A percentile compares a stretch with the other conserved stretches of the same genome.
Conservation (phyloP, 495 filamentous ascomycete genomes). For the Parathielavia hyrcaniae region DNA sequence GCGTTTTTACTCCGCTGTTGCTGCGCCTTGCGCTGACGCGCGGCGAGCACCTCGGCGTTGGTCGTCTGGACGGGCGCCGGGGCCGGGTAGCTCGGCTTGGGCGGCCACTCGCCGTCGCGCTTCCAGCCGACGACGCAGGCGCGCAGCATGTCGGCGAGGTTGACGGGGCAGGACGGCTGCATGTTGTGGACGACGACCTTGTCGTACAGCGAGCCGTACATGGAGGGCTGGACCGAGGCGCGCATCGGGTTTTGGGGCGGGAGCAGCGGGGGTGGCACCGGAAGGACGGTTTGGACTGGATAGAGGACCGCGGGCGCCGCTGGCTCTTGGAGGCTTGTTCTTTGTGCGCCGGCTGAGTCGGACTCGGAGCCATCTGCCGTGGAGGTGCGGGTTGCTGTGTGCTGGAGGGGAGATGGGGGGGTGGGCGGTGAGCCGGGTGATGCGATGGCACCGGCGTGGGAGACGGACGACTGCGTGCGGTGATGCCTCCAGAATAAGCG, state of each 20-base stretch:
- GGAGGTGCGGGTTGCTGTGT: conserved; percentile 21
- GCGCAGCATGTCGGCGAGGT: conserved; percentile 71
- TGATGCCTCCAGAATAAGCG: conserved; percentile 30
- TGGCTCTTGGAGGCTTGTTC: conserved; percentile 20
- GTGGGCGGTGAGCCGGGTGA: conserved; percentile 20
- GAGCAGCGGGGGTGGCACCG: conserved; percentile 59
- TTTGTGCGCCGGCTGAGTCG: conserved; percentile 16
- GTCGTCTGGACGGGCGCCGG: conserved; percentile 24
- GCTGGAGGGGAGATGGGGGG: conserved; percentile 24
- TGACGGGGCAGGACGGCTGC: conserved; percentile 79
- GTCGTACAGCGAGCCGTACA: conserved; percentile 78
- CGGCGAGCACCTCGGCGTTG: conserved; percentile 31
- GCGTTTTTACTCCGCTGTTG: conserved; percentile 10
- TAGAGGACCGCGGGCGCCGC: conserved; percentile 19
- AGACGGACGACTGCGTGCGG: conserved; percentile 32
- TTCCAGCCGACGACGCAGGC: conserved; percentile 90
- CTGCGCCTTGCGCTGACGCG: conserved; percentile 32
- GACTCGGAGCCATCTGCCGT: conserved; percentile 20
- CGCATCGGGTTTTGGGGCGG: conserved; percentile 64
- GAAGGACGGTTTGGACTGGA: conserved; percentile 48
- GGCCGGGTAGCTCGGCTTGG: conserved; percentile 46
- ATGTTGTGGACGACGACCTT: conserved; percentile 74
- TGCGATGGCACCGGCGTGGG: conserved; percentile 15
- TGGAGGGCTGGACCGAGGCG: conserved; percentile 59
- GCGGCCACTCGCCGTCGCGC: conserved; percentile 89